Conservation (phyloP, 352 stramenopile species). For the Phytophthora citricola region DNA sequence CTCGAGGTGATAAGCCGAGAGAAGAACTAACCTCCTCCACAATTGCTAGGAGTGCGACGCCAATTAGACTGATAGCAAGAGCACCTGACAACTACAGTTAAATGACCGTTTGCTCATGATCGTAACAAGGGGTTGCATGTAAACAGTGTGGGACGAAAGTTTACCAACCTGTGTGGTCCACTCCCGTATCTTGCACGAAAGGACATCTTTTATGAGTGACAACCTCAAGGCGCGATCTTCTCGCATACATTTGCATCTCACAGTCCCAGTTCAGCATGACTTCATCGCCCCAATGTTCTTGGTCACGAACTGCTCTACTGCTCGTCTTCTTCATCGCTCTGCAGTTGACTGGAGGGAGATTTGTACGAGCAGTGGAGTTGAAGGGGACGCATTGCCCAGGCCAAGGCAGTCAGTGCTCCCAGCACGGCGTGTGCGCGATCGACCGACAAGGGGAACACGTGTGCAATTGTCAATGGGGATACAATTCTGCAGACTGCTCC, state of each 20-base stretch:
- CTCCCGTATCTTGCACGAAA: conserved; percentile 29
- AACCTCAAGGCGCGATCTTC: conserved; percentile 13
- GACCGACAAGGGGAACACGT: conserved; percentile 69
- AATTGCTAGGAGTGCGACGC: neutral
- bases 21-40: neutral
- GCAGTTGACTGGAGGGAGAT: neutral
- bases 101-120: neutral
- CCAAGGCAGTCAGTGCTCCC: conserved; percentile 69
- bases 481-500: conserved; percentile 61
- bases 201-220: conserved; percentile 3
- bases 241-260: conserved; percentile 2
- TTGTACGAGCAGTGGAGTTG: conserved; percentile 24
- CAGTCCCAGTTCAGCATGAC: neutral
- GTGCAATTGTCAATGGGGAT: conserved; percentile 85
- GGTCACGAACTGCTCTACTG: conserved; percentile 1
- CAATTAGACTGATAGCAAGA: neutral
- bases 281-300: neutral
- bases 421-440: conserved; percentile 71
- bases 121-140: too few relatives aligned
- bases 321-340: conserved; percentile 14
- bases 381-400: conserved; percentile 57
- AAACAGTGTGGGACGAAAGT: too few relatives aligned
- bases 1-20: conserved; percentile 5
- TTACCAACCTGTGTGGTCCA: conserved; percentile 19
- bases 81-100: neutral